A percentile compares a stretch with the other conserved stretches of the same genome.
phyloP scores from a whole-genome alignment of 768 basidiomycete genomes.

The Kwoniella dendrophila region DNA sequence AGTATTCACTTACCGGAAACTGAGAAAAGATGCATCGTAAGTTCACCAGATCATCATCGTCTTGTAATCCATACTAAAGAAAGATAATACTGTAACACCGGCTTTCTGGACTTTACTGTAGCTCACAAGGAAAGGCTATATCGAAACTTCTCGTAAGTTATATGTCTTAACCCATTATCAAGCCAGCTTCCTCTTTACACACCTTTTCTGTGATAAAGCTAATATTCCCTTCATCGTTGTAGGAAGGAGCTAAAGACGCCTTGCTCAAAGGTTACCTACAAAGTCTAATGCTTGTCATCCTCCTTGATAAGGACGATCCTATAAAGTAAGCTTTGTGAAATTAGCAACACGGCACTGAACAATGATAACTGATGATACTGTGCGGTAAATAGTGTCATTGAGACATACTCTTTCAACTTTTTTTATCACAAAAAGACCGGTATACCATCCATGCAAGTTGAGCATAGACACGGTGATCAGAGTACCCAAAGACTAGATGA shows the following conservation, averaged over 20 bases:
- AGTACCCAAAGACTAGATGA: not conserved
- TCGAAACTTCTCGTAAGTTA: not conserved
- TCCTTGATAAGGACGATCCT: constrained; percentile 23
- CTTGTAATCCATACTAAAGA: not conserved
- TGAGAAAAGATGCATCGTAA: not conserved
- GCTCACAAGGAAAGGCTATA: constrained; percentile 1
- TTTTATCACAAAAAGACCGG: constrained; percentile 6
- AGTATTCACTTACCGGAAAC: not conserved
- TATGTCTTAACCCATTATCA: not conserved
- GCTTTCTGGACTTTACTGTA: not conserved
- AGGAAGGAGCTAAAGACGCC: constrained; percentile 20
- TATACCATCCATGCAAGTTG: not conserved
- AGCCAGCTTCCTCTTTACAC: no score
- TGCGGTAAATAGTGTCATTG: no score
- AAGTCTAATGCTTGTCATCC: constrained; percentile 18
- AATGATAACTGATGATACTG: no score
- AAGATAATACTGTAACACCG: no score
- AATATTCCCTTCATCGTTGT: not conserved
- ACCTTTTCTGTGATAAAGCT: no score
- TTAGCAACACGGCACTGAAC: not conserved
- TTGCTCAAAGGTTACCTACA: constrained; percentile 19
- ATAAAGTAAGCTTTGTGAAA: constrained; percentile 17
- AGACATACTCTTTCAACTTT: constrained; percentile 35
- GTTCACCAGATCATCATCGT: not conserved
- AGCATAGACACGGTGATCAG: not conserved